Percentiles rank a stretch among this genome's conserved stretches.
Conservation (phyloP, 495 filamentous ascomycete species). For the Aspergillus avenaceus region DNA sequence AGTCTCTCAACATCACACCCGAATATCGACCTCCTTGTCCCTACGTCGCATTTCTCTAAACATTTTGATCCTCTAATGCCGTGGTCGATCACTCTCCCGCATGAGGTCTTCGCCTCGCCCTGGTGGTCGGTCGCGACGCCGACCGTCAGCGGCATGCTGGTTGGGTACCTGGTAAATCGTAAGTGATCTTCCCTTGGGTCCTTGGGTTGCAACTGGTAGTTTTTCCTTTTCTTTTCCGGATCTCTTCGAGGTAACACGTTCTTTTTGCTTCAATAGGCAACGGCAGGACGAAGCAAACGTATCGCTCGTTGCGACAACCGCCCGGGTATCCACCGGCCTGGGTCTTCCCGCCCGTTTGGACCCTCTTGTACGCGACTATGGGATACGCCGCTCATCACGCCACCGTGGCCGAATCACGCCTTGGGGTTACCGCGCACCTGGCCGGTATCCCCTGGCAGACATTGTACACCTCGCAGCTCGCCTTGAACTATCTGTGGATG, state of each 20-base stretch:
- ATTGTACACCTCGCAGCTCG: constrained; percentile 80
- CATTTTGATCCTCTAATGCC: constrained; percentile 23
- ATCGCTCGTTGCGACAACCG: constrained; percentile 69
- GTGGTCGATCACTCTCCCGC: constrained; percentile 34
- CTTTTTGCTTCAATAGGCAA: constrained; percentile 29
- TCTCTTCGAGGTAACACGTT: too few species aligned
- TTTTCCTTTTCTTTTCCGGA: too few species aligned
- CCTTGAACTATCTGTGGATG: constrained; percentile 85
- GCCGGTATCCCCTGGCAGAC: constrained; percentile 37
- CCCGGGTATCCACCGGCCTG: constrained; percentile 73
- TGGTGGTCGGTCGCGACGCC: constrained; percentile 31
- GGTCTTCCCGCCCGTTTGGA: constrained; percentile 86
- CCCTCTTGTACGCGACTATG: constrained; percentile 79
- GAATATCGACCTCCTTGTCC: too few species aligned
- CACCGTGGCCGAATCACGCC: constrained; percentile 50
- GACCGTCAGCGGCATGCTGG: constrained; percentile 23
- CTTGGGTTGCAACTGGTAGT: too few species aligned
- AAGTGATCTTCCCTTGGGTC: constrained; percentile 3
- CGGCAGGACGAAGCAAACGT: constrained; percentile 56
- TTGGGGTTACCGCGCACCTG: constrained; percentile 33
- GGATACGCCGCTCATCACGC: constrained; percentile 80
- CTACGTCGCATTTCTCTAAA: too few species aligned
- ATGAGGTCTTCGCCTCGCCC: constrained; percentile 32
- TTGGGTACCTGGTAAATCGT: constrained; percentile 35
- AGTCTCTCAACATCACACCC: too few species aligned